Evolutionary conservation across 148 eudicot genomes (phyloP).

Genomic region (Camellia lanceoleosa): DNA sequence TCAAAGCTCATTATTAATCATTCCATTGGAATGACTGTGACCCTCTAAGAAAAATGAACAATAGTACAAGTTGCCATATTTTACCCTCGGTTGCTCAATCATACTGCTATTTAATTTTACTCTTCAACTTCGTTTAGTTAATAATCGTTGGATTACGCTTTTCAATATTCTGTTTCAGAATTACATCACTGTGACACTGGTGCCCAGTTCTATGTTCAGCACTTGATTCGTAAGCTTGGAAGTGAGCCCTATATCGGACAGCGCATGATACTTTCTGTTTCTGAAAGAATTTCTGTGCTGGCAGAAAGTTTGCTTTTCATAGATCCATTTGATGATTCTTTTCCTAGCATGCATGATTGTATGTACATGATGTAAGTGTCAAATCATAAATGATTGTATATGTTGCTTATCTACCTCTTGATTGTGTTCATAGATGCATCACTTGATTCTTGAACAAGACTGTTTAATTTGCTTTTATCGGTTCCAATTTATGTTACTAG

Average conservation of each 20-base stretch:
- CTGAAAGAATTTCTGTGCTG: slow-evolving; percentile 63
- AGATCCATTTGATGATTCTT: slow-evolving; percentile 87
- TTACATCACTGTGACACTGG: slow-evolving; percentile 34
- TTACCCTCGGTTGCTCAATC: neutral
- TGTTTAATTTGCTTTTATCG: neutral
- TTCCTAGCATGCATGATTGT: slow-evolving; percentile 57
- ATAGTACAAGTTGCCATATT: neutral
- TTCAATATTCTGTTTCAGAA: slow-evolving; percentile 30
- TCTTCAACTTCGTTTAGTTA: neutral
- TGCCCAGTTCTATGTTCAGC: slow-evolving; percentile 56
- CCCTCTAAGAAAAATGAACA: neutral
- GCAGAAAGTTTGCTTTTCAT: slow-evolving; percentile 68
- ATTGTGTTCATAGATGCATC: neutral
- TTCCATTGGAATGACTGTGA: neutral
- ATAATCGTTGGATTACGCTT: neutral
- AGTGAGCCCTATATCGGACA: slow-evolving; percentile 67
- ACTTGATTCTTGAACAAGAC: neutral
- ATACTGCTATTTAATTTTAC: neutral
- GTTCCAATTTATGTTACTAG: neutral
- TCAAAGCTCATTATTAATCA: neutral
- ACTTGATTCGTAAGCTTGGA: slow-evolving; percentile 72
- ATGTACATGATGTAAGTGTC: slow-evolving; percentile 71
- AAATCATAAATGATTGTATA: neutral
- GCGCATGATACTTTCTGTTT: slow-evolving; percentile 59
- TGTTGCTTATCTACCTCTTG: neutral